Evolutionary conservation across 345 rosid genomes (phyloP), one percentile per base, ranked within the genome.

Genomic region (Sapria himalayana): DNA sequence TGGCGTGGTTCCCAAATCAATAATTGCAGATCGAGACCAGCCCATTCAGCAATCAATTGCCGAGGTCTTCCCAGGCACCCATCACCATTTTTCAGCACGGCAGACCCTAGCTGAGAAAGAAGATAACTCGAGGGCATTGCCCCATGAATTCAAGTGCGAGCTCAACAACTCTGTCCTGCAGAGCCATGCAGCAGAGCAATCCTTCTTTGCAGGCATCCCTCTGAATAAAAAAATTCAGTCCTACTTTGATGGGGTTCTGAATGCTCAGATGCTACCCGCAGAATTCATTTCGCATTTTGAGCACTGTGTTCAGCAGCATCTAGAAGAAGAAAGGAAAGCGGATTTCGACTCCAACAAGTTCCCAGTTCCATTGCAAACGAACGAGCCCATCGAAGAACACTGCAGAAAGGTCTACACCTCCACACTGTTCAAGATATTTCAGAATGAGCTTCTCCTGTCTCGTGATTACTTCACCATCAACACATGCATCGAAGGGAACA

Each of bases 351-450:
- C 79, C 12, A 70, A 54, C 47, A 78, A 73, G 58, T 34, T 73
- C 44, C 92, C 73, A 62, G 73, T 73, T 4, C 64, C 59, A 52
- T 60, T 71, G 12, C 81, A 73, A 55, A 75, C 94, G 15, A 78
- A 71, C 44, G 94, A 78, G 50, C 86, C 76, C 0, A 60, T 85
- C 19, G 96, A 81, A 61, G 94, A 78, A 40, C 94, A 78, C 24
- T 73, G 94, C 37, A 69, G 81, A 62, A 65, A 70, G 57, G 67
- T 81, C 4, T 85, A 85, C 48, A 81, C 96, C 8, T 73, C 68
- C 5, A 40, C 67, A 0, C 46, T 72, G 42, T 81, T 85, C 67
- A 78, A 73, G 55, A 66, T 75, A 38, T 71, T 85, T 61, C 96
- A 85, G 49, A 65, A 64, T 16, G 96, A 85, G 50, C 75, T 85